Evolutionary conservation across 2,329 filamentous ascomycete species (phyloP).

Genomic region (Bimuria novae-zelandiae): DNA sequence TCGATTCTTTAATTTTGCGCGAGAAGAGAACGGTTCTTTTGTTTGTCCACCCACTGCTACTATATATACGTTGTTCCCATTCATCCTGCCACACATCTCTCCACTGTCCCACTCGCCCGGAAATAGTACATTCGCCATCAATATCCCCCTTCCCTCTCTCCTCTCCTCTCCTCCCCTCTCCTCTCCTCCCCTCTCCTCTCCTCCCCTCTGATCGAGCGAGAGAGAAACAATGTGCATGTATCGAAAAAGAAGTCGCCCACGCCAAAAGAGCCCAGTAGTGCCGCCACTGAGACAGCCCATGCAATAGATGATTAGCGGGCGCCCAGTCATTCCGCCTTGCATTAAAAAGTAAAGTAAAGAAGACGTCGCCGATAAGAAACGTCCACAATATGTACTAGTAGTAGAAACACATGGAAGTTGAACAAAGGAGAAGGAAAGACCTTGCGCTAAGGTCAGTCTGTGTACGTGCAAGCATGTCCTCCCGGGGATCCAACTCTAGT

Average conservation of each 20-base stretch:
- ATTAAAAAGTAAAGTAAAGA: slow-evolving; percentile 15
- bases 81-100: slow-evolving; percentile 7
- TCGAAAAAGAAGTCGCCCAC: slow-evolving; percentile 36
- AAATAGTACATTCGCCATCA: slow-evolving; percentile 33
- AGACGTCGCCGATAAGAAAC: slow-evolving; percentile 35
- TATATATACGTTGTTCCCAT: slow-evolving; percentile 10
- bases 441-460: slow-evolving; percentile 28
- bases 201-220: slow-evolving; percentile 1
- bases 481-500: slow-evolving; percentile 39
- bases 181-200: slow-evolving; percentile 13
- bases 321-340: slow-evolving; percentile 26
- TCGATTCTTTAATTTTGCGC: neutral
- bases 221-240: slow-evolving; percentile 40
- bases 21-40: slow-evolving; percentile 11
- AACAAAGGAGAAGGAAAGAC: slow-evolving; percentile 30
- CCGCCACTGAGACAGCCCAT: slow-evolving; percentile 37
- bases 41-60: neutral
- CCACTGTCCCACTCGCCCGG: slow-evolving; percentile 16
- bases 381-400: slow-evolving; percentile 46
- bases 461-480: slow-evolving; percentile 43
- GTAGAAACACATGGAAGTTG: slow-evolving; percentile 37
- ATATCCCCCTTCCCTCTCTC: slow-evolving; percentile 18
- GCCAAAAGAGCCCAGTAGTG: slow-evolving; percentile 19
- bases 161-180: too few species aligned
- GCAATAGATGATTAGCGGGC: slow-evolving; percentile 42